phyloP scores from a whole-genome alignment of 2,329 filamentous ascomycete genomes.

The Fusarium sp. region DNA sequence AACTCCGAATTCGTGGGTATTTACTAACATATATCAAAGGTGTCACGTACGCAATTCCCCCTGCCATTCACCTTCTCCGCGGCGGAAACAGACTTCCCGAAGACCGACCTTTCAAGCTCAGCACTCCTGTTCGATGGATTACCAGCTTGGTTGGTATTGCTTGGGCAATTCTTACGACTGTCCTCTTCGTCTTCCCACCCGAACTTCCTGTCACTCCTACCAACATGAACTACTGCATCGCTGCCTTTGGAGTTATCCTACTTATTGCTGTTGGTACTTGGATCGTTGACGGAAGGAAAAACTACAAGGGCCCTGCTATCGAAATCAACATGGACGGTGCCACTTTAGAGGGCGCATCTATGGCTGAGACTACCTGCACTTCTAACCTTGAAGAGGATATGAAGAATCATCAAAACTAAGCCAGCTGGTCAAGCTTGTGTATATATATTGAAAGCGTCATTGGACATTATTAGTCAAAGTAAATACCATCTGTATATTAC shows the following conservation, averaged over 20 bases:
- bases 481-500: neutral
- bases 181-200: conserved; percentile 83
- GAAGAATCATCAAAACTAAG: conserved; percentile 14
- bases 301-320: conserved; percentile 59
- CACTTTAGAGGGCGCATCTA: conserved; percentile 35
- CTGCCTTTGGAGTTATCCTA: conserved; percentile 64
- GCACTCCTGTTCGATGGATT: conserved; percentile 56
- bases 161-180: conserved; percentile 79
- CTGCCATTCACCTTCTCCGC: conserved; percentile 77
- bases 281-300: conserved; percentile 65
- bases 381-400: conserved; percentile 36
- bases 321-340: conserved; percentile 39
- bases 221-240: conserved; percentile 76
- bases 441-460: neutral
- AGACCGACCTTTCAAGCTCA: conserved; percentile 56
- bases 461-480: neutral
- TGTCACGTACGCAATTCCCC: conserved; percentile 82
- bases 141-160: conserved; percentile 66
- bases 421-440: neutral
- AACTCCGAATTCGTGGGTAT: too few species aligned
- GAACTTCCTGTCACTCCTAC: conserved; percentile 72
- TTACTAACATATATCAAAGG: conserved; percentile 19
- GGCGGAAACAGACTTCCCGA: conserved; percentile 77
- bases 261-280: conserved; percentile 62
- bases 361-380: conserved; percentile 40